Base-by-base conservation (phyloP, 2,329 filamentous ascomycete genomes). In the Leptographium wingfieldii region DNA sequence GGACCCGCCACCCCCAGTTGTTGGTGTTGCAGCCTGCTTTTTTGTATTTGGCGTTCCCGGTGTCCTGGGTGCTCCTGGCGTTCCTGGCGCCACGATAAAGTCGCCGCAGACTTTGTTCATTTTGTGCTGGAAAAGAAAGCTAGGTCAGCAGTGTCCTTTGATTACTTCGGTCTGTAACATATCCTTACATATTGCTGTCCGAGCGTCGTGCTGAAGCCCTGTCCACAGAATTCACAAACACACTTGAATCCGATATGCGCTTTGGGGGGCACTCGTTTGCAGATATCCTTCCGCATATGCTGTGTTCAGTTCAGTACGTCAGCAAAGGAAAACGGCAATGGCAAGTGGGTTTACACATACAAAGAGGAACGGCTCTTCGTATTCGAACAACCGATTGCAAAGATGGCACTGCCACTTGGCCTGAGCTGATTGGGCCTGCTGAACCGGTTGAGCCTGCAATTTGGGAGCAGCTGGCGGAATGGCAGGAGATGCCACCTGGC, bases 41-140 rank as follows among this genome's bases (percentile, higher is more conserved):
- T 46, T 46, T n/a, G 43, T 12, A 11, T 43, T 10, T 5, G 27
- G 14, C 10, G 16, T 14, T 38, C 27, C 12, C n/a, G 35, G 7
- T 25, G 31, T 38, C 6, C 16, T 19, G 4, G 54, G 25, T 10
- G 48, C n/a, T 22, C 27, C 25, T 16, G 38, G 14, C 49, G 12
- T 31, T 5, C 5, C 12, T 3, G 46, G 7, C 3, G 27, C 19
- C 11, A 11, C 16, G 2, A 7, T 1, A 25, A 56, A 74, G 3
- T 69, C 64, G n/a, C 78, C 77, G 63, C 80, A 83, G 3, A 80
- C 74, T 3, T 69, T 66, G 58, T 73, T 74, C 46, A 71, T 68
- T 0, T 67, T 61, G 62, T 82, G 80, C 68, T 69, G 49, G 2
- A 38, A 22, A 22, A 7, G 53, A 2, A 3, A 11, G 33, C 5